Percentiles rank a stretch among this genome's conserved stretches.
Evolutionary conservation across 2,329 filamentous ascomycete genomes (phyloP).

Genomic region (Cercospora nicotianae): DNA sequence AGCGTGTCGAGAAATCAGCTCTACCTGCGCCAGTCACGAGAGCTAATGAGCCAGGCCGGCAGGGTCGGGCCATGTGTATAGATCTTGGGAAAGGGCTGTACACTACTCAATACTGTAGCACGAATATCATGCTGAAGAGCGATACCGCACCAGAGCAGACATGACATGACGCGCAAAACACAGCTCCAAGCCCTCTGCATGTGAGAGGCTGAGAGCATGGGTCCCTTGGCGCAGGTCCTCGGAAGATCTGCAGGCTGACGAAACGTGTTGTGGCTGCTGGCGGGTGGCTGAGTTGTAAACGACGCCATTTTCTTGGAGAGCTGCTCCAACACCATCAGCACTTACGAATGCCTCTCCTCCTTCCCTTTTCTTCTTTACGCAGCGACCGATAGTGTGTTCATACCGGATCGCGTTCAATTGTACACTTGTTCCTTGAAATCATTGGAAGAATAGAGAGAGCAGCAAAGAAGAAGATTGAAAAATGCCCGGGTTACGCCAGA

Average conservation of each 20-base stretch:
- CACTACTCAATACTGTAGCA: slow-evolving; percentile 11
- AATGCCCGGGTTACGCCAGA: slow-evolving; percentile 35
- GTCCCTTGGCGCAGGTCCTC: not conserved
- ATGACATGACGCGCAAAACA: not conserved
- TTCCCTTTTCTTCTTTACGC: not conserved
- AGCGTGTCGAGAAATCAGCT: slow-evolving; percentile 10
- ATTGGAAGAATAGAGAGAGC: not conserved
- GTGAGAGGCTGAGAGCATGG: not conserved
- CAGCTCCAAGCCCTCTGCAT: not conserved
- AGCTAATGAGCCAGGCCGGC: slow-evolving; percentile 1
- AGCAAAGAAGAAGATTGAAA: slow-evolving; percentile 14
- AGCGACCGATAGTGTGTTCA: not conserved
- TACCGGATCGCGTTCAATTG: not conserved
- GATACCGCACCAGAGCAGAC: not conserved
- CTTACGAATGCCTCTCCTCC: not conserved
- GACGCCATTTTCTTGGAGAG: slow-evolving; percentile 8
- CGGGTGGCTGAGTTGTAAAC: slow-evolving; percentile 1
- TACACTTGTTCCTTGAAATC: not conserved
- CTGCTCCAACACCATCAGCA: not conserved
- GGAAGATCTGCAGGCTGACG: slow-evolving; percentile 14
- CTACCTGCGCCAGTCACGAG: slow-evolving; percentile 7
- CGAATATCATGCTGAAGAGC: not conserved
- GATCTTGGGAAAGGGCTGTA: slow-evolving; percentile 12
- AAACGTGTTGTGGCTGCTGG: slow-evolving; percentile 1
- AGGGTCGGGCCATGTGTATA: slow-evolving; percentile 9